A percentile compares a stretch with the other conserved stretches of the same genome.
These are phyloP conservation scores for Bipolaris victoriae DNA, from an alignment of 2,329 filamentous ascomycete genomes.

Conservation along the genomic window DNA sequence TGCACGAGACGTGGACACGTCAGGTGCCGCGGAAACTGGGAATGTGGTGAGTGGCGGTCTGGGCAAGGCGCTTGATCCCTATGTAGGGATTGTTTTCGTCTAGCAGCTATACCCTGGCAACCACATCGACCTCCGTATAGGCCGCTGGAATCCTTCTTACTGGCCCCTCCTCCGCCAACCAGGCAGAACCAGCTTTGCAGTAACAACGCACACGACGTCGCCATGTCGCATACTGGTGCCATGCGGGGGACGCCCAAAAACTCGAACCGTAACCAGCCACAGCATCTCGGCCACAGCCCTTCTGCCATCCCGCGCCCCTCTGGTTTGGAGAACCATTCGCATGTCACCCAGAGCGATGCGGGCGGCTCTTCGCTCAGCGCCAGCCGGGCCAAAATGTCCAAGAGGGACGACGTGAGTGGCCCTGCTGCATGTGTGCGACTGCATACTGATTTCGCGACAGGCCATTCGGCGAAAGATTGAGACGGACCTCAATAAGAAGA, in stretches of 20 bases:
- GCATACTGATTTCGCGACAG: conserved; percentile 55
- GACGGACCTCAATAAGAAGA: conserved; percentile 97
- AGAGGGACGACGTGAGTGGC: conserved; percentile 89
- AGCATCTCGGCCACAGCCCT: conserved; percentile 65
- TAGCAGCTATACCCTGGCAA: conserved; percentile 31
- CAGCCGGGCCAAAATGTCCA: conserved; percentile 94
- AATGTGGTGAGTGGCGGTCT: conserved; percentile 15
- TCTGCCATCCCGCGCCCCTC: conserved; percentile 77
- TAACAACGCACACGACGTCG: conserved; percentile 30
- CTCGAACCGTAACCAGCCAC: conserved; percentile 63
- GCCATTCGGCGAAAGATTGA: conserved; percentile 97
- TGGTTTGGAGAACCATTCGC: conserved; percentile 64
- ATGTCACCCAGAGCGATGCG: conserved; percentile 62
- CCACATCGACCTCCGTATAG: conserved; percentile 27
- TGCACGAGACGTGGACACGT: conserved; percentile 3
- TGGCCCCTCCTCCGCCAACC: conserved; percentile 30
- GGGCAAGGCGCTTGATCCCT: conserved; percentile 24
- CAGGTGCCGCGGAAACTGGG: conserved; percentile 5
- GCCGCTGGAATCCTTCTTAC: conserved; percentile 25
- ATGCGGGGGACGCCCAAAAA: conserved; percentile 76
- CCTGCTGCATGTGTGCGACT: conserved; percentile 8
- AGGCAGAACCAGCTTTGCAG: conserved; percentile 25
- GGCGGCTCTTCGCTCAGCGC: conserved; percentile 78
- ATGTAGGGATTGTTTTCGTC: conserved; percentile 28
- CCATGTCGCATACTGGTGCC: conserved; percentile 68